Percentiles rank a stretch among this genome's conserved stretches.
Evolutionary conservation across 2,329 filamentous ascomycete genomes (phyloP).

Genomic region (Chaetomium strumarium): DNA sequence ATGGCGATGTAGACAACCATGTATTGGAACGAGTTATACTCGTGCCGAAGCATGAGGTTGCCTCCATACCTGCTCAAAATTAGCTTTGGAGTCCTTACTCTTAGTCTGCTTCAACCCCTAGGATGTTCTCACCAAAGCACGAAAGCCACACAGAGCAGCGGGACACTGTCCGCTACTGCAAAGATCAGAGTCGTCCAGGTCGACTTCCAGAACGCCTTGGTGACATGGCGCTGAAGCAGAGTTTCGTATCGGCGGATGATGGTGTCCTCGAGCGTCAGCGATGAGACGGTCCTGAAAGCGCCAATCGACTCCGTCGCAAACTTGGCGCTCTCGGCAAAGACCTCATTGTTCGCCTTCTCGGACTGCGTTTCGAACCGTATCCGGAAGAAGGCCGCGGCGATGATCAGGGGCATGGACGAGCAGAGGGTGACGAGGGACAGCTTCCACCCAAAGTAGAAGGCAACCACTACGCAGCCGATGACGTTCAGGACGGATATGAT

Average conservation of each 20-base stretch:
- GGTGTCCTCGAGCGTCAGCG: slow-evolving; percentile 54
- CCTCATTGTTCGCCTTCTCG: slow-evolving; percentile 49
- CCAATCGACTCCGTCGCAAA: slow-evolving; percentile 59
- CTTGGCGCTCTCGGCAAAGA: slow-evolving; percentile 56
- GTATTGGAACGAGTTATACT: slow-evolving; percentile 31
- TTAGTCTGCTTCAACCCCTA: background rate
- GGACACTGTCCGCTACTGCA: slow-evolving; percentile 38
- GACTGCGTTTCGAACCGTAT: slow-evolving; percentile 51
- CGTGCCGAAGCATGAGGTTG: slow-evolving; percentile 27
- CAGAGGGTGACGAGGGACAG: slow-evolving; percentile 53
- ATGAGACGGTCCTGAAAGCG: slow-evolving; percentile 56
- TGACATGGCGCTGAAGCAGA: slow-evolving; percentile 33
- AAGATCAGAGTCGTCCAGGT: slow-evolving; percentile 31
- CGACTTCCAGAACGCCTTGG: slow-evolving; percentile 28
- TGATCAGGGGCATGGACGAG: slow-evolving; percentile 31
- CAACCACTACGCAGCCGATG: slow-evolving; percentile 56
- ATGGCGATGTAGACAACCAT: slow-evolving; percentile 32
- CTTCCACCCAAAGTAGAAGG: slow-evolving; percentile 72
- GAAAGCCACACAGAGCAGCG: slow-evolving; percentile 52
- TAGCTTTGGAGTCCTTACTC: background rate
- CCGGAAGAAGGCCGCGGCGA: slow-evolving; percentile 36
- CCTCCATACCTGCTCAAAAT: slow-evolving; percentile 27
- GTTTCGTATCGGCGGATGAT: slow-evolving; percentile 39
- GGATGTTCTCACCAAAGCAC: slow-evolving; percentile 46
- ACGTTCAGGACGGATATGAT: slow-evolving; percentile 60